A percentile compares a stretch with the other conserved stretches of the same genome.
Conservation (phyloP, 176 grass and related monocot genomes). For the sorghum (Sorghum bicolor) region Sorghum_bicolor_NCBIv3 NC_012879.2:59583501-59584000, state of each 20-base stretch:
- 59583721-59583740: not conserved
- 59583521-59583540: not conserved
- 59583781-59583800: not conserved
- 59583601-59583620: not conserved
- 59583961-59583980: conserved; percentile 33
- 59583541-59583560: too few relatives aligned
- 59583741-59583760: not conserved
- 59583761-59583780: not conserved
- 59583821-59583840: not conserved
- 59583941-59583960: not conserved
- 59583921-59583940: not conserved
- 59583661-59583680: too few relatives aligned
- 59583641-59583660: not conserved
- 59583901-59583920: not conserved
- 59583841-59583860: not conserved
- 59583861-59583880: conserved; percentile 7
- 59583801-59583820: not conserved
- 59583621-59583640: not conserved
- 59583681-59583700: not conserved
- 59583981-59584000: conserved; percentile 22
- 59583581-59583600: not conserved
- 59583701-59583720: not conserved
- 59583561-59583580: not conserved
- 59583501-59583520: not conserved
- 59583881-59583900: not conserved